Conservation (phyloP, 2,329 filamentous ascomycete genomes). For the Aspergillus piperis region DNA sequence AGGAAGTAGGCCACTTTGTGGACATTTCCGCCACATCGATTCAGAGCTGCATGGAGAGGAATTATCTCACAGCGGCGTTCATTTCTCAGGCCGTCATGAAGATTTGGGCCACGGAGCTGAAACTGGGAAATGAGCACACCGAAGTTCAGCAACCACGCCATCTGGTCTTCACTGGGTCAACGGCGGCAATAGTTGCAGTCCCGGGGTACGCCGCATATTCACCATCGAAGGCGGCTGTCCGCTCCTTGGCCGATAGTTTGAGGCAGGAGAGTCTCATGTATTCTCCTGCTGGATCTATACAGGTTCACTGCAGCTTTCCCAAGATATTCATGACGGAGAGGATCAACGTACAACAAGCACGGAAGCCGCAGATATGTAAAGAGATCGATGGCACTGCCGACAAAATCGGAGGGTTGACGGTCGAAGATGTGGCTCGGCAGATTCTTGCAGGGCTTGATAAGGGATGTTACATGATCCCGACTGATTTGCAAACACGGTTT, state of each 20-base stretch:
- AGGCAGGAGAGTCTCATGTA: conserved; percentile 16
- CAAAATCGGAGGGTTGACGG: background rate
- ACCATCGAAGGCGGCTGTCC: conserved; percentile 16
- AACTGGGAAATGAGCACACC: background rate
- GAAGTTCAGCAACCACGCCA: background rate
- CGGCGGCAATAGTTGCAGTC: conserved; percentile 11
- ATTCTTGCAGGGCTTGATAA: conserved; percentile 3
- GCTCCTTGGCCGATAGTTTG: conserved; percentile 17
- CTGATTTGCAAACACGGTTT: conserved; percentile 5
- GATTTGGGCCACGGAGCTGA: conserved; percentile 8
- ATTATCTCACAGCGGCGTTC: conserved; percentile 15
- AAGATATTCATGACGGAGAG: conserved; percentile 10
- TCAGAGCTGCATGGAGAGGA: conserved; percentile 14
- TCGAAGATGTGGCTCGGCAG: background rate
- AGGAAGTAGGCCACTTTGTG: conserved; percentile 22
- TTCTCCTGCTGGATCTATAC: background rate
- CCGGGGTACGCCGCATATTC: conserved; percentile 19
- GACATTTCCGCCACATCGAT: conserved; percentile 17
- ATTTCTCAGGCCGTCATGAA: conserved; percentile 11
- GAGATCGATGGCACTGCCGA: conserved; percentile 8
- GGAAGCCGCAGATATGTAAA: conserved; percentile 13
- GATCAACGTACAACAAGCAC: conserved; percentile 6
- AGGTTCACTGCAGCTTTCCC: conserved; percentile 15
- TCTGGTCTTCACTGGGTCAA: conserved; percentile 16
- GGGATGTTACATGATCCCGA: conserved; percentile 2